phyloP scores from a whole-genome alignment of 208 protist genomes.

The Acanthamoeba castellanii region DNA sequence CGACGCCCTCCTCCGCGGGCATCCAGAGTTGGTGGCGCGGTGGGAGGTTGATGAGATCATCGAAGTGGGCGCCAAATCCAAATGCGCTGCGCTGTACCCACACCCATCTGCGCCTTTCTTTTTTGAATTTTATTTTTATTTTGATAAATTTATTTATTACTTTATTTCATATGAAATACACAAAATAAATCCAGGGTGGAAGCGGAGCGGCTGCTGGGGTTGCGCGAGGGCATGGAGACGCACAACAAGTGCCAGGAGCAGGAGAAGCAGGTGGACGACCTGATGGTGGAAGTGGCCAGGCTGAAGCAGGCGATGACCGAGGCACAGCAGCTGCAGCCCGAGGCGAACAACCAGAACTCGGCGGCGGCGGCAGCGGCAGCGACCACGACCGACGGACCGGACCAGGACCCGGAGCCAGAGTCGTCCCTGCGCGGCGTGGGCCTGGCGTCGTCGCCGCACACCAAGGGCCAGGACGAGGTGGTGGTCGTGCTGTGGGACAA shows the following conservation, averaged over 20 bases:
- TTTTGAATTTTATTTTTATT: background rate
- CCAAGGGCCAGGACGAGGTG: constrained; percentile 25
- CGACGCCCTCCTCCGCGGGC: no score
- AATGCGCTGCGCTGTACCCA: background rate
- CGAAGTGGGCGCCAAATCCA: background rate
- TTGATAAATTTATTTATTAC: background rate
- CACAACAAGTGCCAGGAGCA: background rate
- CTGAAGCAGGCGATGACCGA: background rate
- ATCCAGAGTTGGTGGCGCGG: background rate
- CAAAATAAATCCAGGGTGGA: background rate
- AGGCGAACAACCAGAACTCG: background rate
- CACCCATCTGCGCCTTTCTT: no score
- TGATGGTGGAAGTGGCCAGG: background rate
- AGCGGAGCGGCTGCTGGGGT: background rate
- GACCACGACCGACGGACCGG: background rate
- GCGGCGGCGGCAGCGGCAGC: no score
- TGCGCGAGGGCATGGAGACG: background rate
- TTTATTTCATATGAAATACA: background rate
- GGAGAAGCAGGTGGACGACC: background rate
- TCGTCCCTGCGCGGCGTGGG: no score
- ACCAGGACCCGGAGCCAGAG: background rate
- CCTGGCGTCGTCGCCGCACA: background rate
- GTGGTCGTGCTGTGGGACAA: constrained; percentile 63
- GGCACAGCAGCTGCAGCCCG: background rate
- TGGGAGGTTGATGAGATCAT: background rate